Percentiles rank a stretch among this genome's conserved stretches.
Evolutionary conservation across 495 filamentous ascomycete genomes (phyloP).

Genomic region (Astrocystis sublimbata): DNA sequence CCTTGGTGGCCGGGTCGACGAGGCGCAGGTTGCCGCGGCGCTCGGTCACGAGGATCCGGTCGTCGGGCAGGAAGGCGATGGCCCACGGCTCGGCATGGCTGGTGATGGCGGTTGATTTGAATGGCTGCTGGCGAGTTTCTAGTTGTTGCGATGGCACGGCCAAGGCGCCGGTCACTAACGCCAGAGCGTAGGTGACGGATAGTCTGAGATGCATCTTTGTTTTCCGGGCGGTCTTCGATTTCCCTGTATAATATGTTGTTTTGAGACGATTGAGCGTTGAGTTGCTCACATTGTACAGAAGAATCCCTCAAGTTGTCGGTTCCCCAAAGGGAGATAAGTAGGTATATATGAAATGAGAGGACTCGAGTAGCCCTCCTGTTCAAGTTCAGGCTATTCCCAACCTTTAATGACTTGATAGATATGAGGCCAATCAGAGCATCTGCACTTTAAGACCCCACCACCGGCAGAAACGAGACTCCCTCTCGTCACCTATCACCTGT

Average conservation of each 20-base stretch:
- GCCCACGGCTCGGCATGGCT: constrained; percentile 36
- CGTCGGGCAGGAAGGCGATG: constrained; percentile 40
- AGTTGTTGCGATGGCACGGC: constrained; percentile 35
- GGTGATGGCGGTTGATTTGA: constrained; percentile 35
- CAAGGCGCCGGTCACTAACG: constrained; percentile 34
- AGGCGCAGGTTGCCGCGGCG: constrained; percentile 36
- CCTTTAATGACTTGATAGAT: constrained; percentile 29
- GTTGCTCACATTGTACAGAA: constrained; percentile 27
- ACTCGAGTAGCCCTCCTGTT: constrained; percentile 29
- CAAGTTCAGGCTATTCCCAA: constrained; percentile 33
- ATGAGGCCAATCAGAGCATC: constrained; percentile 25
- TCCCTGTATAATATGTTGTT: constrained; percentile 31
- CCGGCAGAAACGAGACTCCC: constrained; percentile 22
- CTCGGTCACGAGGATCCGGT: constrained; percentile 40
- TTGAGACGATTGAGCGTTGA: constrained; percentile 30
- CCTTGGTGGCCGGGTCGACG: constrained; percentile 36
- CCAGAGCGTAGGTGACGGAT: constrained; percentile 36
- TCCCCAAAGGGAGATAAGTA: constrained; percentile 30
- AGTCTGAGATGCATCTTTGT: constrained; percentile 39
- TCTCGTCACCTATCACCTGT: constrained; percentile 19
- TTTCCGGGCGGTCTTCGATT: constrained; percentile 30
- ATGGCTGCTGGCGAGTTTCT: constrained; percentile 35
- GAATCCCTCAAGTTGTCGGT: constrained; percentile 26
- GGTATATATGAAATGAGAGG: constrained; percentile 35
- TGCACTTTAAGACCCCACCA: constrained; percentile 23